Percentiles rank a stretch among this genome's conserved stretches.
Evolutionary conservation across 177 flowering plant genomes (phyloP).

Genomic region (Vitis hybrid): DNA sequence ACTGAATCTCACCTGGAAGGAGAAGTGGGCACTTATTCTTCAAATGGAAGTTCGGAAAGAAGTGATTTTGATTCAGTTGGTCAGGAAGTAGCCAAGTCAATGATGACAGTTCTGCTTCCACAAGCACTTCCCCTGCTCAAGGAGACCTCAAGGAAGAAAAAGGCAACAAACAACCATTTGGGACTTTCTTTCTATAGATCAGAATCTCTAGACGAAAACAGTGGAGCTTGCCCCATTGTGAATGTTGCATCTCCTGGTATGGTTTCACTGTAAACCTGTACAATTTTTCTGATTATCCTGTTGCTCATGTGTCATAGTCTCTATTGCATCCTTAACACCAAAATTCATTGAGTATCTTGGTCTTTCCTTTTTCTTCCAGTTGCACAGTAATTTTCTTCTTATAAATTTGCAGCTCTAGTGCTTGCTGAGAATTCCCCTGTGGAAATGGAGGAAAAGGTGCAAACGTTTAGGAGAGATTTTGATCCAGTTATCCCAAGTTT

Average conservation of each 20-base stretch:
- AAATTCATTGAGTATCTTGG: not conserved
- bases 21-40: slow-evolving; percentile 31
- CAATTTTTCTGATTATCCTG: not conserved
- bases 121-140: slow-evolving; percentile 84
- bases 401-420: slow-evolving; percentile 28
- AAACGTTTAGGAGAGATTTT: slow-evolving; percentile 4
- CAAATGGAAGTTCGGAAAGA: slow-evolving; percentile 43
- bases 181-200: slow-evolving; percentile 8
- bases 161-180: slow-evolving; percentile 17
- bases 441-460: slow-evolving; percentile 18
- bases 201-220: slow-evolving; percentile 20
- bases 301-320: not conserved
- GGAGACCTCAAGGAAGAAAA: slow-evolving; percentile 46
- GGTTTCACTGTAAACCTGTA: not conserved
- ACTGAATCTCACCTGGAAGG: slow-evolving; percentile 38
- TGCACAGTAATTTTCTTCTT: slow-evolving; percentile 13
- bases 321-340: slow-evolving; percentile 1
- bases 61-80: slow-evolving; percentile 66
- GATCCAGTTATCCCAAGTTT: slow-evolving; percentile 21
- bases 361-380: not conserved
- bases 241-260: slow-evolving; percentile 37
- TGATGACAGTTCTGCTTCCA: slow-evolving; percentile 90
- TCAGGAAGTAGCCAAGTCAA: slow-evolving; percentile 66
- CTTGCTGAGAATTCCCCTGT: slow-evolving; percentile 15
- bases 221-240: slow-evolving; percentile 5